phyloP scores from a whole-genome alignment of 2,329 filamentous ascomycete genomes.

The Claviceps purpurea region DNA sequence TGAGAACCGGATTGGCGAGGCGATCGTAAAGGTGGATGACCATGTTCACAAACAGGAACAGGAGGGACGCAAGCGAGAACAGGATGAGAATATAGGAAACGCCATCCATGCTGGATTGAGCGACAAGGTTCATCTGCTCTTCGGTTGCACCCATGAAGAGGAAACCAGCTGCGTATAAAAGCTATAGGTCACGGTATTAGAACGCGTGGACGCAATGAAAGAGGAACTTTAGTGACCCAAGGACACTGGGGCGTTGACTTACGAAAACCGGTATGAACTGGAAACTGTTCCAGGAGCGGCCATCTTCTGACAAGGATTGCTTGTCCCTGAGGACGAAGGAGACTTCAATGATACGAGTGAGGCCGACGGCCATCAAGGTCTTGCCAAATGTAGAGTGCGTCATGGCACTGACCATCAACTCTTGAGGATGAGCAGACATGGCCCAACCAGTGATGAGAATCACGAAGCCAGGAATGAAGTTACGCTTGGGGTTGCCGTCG shows the following conservation, averaged over 20 bases:
- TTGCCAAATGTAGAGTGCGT: slow-evolving; percentile 87
- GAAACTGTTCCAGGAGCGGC: slow-evolving; percentile 51
- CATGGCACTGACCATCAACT: slow-evolving; percentile 70
- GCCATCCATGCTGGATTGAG: slow-evolving; percentile 64
- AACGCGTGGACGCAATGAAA: neutral
- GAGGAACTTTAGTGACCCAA: neutral
- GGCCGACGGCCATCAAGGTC: slow-evolving; percentile 80
- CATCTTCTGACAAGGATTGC: slow-evolving; percentile 50
- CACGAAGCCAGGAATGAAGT: slow-evolving; percentile 84
- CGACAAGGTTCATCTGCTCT: slow-evolving; percentile 78
- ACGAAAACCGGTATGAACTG: slow-evolving; percentile 42
- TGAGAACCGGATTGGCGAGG: slow-evolving; percentile 23
- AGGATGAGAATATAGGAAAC: slow-evolving; percentile 87
- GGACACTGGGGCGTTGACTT: slow-evolving; percentile 23
- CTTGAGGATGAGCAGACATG: slow-evolving; percentile 86
- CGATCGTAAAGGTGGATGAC: slow-evolving; percentile 75
- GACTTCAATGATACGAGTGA: slow-evolving; percentile 80
- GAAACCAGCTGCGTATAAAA: slow-evolving; percentile 85
- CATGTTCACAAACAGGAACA: slow-evolving; percentile 85
- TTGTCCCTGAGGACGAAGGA: slow-evolving; percentile 72
- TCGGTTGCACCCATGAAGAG: slow-evolving; percentile 97
- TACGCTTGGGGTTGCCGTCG: slow-evolving; percentile 76
- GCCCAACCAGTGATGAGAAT: slow-evolving; percentile 88
- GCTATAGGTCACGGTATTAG: slow-evolving; percentile 29
- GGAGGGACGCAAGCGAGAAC: slow-evolving; percentile 76